Evolutionary conservation across 805 yeast species (phyloP), one percentile per base, ranked within the genome.

Genomic region (Starmera amethionina): DNA sequence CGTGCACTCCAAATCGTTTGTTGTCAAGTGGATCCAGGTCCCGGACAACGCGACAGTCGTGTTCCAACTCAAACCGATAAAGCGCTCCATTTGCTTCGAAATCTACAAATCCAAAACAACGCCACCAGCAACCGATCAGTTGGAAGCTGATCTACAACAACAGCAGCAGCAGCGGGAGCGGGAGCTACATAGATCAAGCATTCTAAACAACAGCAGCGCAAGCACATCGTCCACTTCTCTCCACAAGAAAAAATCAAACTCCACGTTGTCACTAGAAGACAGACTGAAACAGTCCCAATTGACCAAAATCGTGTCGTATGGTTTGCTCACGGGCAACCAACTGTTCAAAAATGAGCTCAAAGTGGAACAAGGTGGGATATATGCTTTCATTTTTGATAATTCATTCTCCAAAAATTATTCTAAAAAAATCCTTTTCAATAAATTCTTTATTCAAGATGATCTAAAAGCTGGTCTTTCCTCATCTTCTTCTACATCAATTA

Each of bases 311-410:
- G 57, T 65, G 51, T 72, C 77, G 64, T 63, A 75, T 36, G 83
- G 82, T 4, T 65, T 70, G 54, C 59, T 85, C 60, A 59, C 62
- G 13, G 78, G 80, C 2, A 79, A 78, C 46, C 82, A 79, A 45
- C 60, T 77, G 51, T 70, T 73, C 39, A 75, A 75, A 37, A 95
- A 89, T 1, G 62, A 67, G 25, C 67, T 80, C 43, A 67, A 68
- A n/a, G 80, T 80, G 3, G 60, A 59, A 3, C 65, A 69, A 19
- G 83, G 80, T 8, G 90, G 90, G 2, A 72, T 80, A 51, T 82
- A 74, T 60, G 97, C 96, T 0, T 84, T 90, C 56, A 81, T 93
- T 22, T 82, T 90, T 54, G 97, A 90, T 61, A 90, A 90, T 62
- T 82, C 95, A 0, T 86, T 88, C 51, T 82, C 96, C 29, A 87